These are phyloP conservation scores for Crithidia sp. DNA, from an alignment of 208 protist species.

Conservation along the genomic window DNA sequence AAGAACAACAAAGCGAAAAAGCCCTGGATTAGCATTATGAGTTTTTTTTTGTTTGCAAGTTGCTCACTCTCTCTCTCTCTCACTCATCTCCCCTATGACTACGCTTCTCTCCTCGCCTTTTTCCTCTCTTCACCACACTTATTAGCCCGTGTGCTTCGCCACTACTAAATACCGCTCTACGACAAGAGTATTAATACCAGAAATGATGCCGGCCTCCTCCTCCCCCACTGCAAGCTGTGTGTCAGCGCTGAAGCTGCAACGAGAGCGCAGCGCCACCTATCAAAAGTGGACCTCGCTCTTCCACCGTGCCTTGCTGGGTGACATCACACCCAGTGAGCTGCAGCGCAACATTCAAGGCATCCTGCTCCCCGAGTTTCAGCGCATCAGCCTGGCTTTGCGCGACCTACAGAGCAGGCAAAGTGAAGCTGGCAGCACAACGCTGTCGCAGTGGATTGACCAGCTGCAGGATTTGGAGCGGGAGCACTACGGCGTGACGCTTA, in stretches of 20 bases:
- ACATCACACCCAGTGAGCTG: constrained; percentile 45
- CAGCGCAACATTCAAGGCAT: constrained; percentile 42
- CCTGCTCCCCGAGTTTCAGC: constrained; percentile 63
- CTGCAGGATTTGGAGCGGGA: constrained; percentile 60
- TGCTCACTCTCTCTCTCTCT: neutral
- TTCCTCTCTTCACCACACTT: too few relatives aligned
- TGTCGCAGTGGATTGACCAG: constrained; percentile 51
- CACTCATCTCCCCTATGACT: neutral
- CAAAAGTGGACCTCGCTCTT: constrained; percentile 62
- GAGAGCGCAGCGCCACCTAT: constrained; percentile 68
- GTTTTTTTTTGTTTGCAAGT: neutral
- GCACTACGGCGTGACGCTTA: constrained; percentile 59
- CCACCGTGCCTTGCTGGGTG: constrained; percentile 49
- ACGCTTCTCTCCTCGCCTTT: neutral
- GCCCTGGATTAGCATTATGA: neutral
- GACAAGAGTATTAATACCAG: neutral
- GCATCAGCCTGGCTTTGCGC: constrained; percentile 55
- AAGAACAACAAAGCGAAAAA: too few relatives aligned
- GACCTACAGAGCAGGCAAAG: constrained; percentile 36
- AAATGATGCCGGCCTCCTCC: too few relatives aligned
- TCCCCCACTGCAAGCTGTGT: neutral
- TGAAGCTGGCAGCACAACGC: neutral
- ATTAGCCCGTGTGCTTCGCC: too few relatives aligned
- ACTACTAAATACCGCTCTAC: neutral
- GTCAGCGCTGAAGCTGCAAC: constrained; percentile 51